Evolutionary conservation across 2,329 filamentous ascomycete species (phyloP).

Genomic region (Cadophora sp.): DNA sequence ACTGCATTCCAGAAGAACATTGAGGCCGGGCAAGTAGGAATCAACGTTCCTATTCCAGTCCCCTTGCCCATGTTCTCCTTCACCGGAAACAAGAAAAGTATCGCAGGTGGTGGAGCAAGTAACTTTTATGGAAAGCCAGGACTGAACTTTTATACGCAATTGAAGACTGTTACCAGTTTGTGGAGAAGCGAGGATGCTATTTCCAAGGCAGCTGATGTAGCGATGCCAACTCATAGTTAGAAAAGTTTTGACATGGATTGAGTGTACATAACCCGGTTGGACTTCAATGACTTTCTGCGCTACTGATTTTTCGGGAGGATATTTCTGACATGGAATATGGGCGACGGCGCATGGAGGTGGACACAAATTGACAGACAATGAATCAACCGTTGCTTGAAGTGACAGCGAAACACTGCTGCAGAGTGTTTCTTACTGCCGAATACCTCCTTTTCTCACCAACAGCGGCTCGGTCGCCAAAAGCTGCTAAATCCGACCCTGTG

Average conservation of each 20-base stretch:
- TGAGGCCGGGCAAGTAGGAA: constrained; percentile 84
- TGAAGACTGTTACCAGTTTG: constrained; percentile 94
- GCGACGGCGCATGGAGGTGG: not conserved
- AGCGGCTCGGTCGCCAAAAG: not conserved
- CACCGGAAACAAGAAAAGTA: constrained; percentile 83
- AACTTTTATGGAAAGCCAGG: constrained; percentile 96
- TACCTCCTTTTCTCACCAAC: not conserved
- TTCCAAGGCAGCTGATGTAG: constrained; percentile 81
- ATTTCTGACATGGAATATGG: not conserved
- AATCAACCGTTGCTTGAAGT: not conserved
- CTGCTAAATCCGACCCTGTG: not conserved
- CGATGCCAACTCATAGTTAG: constrained; percentile 76
- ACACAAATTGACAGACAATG: not conserved
- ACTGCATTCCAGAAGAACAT: constrained; percentile 81
- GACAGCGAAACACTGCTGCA: not conserved
- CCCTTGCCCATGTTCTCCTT: constrained; percentile 76
- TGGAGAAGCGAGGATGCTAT: constrained; percentile 89
- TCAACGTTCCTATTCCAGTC: constrained; percentile 77
- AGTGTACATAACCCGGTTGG: constrained; percentile 9
- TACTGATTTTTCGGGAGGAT: not conserved
- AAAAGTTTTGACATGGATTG: not conserved
- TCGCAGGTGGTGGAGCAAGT: constrained; percentile 89
- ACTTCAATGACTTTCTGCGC: not conserved
- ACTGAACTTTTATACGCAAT: constrained; percentile 93
- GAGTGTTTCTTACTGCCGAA: too few species aligned